A percentile compares a stretch with the other conserved stretches of the same genome.
Evolutionary conservation across 768 basidiomycete species (phyloP).

Genomic region (Amanita pseudoporphyria): DNA sequence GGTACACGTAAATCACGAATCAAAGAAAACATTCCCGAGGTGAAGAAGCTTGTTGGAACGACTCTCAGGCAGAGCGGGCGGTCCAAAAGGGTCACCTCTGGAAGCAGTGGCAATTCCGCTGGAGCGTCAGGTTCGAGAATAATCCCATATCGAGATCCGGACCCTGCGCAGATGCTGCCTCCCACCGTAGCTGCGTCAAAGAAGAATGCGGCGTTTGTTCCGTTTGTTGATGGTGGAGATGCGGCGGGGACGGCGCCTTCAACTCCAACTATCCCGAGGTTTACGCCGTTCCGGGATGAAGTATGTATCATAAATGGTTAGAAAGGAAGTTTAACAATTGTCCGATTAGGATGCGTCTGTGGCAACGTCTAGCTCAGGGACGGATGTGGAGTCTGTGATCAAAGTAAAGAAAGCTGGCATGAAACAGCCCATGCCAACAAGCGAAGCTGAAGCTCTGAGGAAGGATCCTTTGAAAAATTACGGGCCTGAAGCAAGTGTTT

Average conservation of each 20-base stretch:
- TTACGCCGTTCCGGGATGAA: constrained; percentile 69
- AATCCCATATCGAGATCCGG: constrained; percentile 55
- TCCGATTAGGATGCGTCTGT: not conserved
- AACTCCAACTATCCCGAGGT: constrained; percentile 42
- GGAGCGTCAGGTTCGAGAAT: constrained; percentile 37
- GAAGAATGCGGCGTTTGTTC: constrained; percentile 11
- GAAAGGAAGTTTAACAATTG: not conserved
- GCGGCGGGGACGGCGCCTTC: constrained; percentile 16
- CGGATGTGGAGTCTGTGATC: constrained; percentile 52
- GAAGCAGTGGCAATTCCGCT: constrained; percentile 20
- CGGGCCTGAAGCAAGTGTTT: constrained; percentile 10
- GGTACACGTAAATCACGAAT: constrained; percentile 70
- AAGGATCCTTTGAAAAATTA: constrained; percentile 81
- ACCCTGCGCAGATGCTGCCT: constrained; percentile 35
- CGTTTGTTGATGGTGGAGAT: constrained; percentile 14
- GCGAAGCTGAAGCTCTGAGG: constrained; percentile 70
- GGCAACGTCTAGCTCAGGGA: constrained; percentile 11
- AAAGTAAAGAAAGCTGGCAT: constrained; percentile 45
- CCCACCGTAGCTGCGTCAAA: constrained; percentile 20
- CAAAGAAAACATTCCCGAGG: constrained; percentile 71
- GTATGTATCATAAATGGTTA: constrained; percentile 21
- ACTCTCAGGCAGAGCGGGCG: constrained; percentile 55
- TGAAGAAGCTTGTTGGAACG: constrained; percentile 57
- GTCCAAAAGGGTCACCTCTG: constrained; percentile 37
- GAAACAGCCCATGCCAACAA: constrained; percentile 32